These are phyloP conservation scores for Hyaloscypha finlandica DNA, from an alignment of 495 filamentous ascomycete genomes.

Conservation along the genomic window DNA sequence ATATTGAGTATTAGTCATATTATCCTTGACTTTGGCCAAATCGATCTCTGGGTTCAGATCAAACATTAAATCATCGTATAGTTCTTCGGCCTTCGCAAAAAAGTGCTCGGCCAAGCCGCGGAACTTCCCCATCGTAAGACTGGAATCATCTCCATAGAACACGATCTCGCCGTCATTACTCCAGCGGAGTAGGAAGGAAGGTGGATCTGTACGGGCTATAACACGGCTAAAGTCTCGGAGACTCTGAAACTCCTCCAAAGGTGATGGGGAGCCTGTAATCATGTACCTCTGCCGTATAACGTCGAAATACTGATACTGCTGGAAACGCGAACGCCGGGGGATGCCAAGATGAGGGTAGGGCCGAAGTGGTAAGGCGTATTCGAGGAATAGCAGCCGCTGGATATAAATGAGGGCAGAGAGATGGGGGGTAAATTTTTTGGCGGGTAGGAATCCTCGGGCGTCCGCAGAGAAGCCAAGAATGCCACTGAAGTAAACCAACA, in stretches of 20 bases:
- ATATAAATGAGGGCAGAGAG: slow-evolving; percentile 24
- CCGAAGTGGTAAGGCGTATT: background rate
- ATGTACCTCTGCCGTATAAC: slow-evolving; percentile 9
- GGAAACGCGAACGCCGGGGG: slow-evolving; percentile 3
- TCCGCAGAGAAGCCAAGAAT: slow-evolving; percentile 18
- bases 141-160: background rate
- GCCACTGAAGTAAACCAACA: slow-evolving; percentile 25
- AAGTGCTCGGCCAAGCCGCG: slow-evolving; percentile 12
- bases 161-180: slow-evolving; percentile 17
- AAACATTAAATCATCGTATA: slow-evolving; percentile 11
- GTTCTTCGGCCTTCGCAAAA: slow-evolving; percentile 9
- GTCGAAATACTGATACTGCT: slow-evolving; percentile 14
- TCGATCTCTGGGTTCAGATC: background rate
- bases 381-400: slow-evolving; percentile 11
- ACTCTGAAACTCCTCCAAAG: slow-evolving; percentile 14
- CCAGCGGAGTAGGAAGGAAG: slow-evolving; percentile 19
- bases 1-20: slow-evolving; percentile 8
- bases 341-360: slow-evolving; percentile 20
- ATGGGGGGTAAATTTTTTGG: slow-evolving; percentile 18
- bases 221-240: slow-evolving; percentile 11
- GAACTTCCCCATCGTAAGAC: slow-evolving; percentile 14
- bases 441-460: slow-evolving; percentile 16
- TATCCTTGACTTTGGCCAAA: slow-evolving; percentile 12
- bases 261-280: slow-evolving; percentile 5
- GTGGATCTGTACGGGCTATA: slow-evolving; percentile 17